These are phyloP conservation scores for Rubia tinctorum DNA, from an alignment of 305 asterid genomes.

Conservation along the genomic window DNA sequence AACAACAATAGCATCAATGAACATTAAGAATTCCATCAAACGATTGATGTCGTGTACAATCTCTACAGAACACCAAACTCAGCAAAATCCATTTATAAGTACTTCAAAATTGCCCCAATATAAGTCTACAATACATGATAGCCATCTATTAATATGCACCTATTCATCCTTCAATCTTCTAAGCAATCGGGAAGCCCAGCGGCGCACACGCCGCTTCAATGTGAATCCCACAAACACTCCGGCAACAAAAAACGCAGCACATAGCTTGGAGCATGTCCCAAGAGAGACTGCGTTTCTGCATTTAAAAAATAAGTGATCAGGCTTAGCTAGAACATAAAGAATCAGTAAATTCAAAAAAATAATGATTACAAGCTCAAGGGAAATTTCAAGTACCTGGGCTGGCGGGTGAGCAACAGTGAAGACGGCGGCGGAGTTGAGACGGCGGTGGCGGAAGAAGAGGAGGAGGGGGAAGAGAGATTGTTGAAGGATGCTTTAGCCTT, in stretches of 20 bases:
- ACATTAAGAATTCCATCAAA: background rate
- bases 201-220: conserved; percentile 65
- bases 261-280: conserved; percentile 77
- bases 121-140: background rate
- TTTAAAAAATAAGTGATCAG: conserved; percentile 15
- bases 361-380: background rate
- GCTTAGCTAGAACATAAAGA: background rate
- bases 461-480: conserved; percentile 21
- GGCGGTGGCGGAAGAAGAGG: conserved; percentile 26
- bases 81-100: background rate
- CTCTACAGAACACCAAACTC: background rate
- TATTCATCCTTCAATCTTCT: conserved; percentile 59
- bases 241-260: conserved; percentile 72
- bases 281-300: conserved; percentile 60
- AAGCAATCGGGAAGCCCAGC: conserved; percentile 70
- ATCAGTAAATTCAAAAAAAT: background rate
- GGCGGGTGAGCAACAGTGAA: conserved; percentile 39
- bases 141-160: conserved; percentile 8
- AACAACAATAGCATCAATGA: background rate
- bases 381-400: conserved; percentile 34
- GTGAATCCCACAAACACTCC: conserved; percentile 77
- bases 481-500: conserved; percentile 33
- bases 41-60: background rate
- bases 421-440: conserved; percentile 34
- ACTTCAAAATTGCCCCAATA: conserved; percentile 4